Base-by-base conservation (phyloP, 352 stramenopile species). In the Phytopythium chamaehyphon region DNA sequence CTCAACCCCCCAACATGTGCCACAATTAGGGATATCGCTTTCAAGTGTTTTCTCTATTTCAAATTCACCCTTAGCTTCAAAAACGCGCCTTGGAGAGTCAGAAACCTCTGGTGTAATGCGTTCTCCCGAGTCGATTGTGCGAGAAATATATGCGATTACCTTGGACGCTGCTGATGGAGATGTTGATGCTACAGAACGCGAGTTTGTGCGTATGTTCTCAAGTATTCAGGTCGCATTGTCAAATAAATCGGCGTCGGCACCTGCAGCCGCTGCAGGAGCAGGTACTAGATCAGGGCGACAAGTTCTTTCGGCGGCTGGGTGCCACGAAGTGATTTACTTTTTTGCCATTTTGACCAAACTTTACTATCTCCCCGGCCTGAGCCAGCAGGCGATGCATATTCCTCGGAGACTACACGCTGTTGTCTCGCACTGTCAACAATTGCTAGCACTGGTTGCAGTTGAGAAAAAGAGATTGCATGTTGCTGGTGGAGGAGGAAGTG, bases 191-290 rank as follows among this genome's bases (percentile, higher is more conserved):
- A 60, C 57, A 22, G 70, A 81, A 49, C 46, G 53, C 9, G 54
- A 67, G 50, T 76, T 75, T 18, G 52, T 75, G 33, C 57, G 57
- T 0, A 66, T 81, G 31, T 61, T 77, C 21, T 54, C 70, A 16
- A 77, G 66, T 47, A 55, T 77, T 22, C 70, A 81, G 55, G 54
- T 75, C n/a, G 37, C 55, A 1, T 57, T 61, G 37, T 66, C 62
- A 11, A 42, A 33, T 3, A 21, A 18, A 18, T 33, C 4, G 21
- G 19, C 35, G 3, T 22, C 49, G 5, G 21, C 47, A 14, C 16
- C 48, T 40, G 40, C 46, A 1, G n/a, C 44, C 2, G 15, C 21
- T 22, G 55, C 54, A 0, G 24, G 42, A 0, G 33, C 51, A 14
- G 23, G 44, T 12, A 51, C 40, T 22, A 48, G 55, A 21, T 37